Evolutionary conservation across 768 basidiomycete genomes (phyloP), one percentile per base, ranked within the genome.

Genomic region (Bullera alba): DNA sequence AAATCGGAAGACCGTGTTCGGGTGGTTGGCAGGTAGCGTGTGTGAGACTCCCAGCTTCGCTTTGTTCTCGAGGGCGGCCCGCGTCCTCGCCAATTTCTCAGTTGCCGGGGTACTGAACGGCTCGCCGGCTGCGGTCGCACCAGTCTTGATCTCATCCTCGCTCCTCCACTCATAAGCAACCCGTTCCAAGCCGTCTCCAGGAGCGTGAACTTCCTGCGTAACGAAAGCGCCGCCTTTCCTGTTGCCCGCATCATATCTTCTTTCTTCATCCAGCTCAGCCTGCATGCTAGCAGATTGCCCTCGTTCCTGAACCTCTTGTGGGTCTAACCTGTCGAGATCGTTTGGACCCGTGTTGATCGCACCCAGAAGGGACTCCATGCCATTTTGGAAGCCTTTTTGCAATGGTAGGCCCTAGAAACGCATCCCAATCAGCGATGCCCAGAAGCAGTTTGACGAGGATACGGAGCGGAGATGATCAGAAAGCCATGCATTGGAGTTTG

Each of bases 351-450:
- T 46, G 1, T 43, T 32, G 37, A 56, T 43, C n/a, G 85, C 81
- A 32, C 81, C 84, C 25, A 95, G 76, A 4, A 87, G 69, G 34
- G 73, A 73, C 61, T 95, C 89, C 90, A 95, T 95, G 16, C 84
- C 87, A 37, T 70, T 65, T 5, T 76, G 79, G 72, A 92, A 89
- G 7, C 87, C 86, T 0, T 81, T 85, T 75, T 95, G 90, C 4
- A 91, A 63, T 2, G 75, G 70, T 64, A 81, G 81, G 32, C 75
- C 77, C 85, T 87, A 57, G 2, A 26, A 25, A 51, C 10, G 10
- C n/a, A n/a, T n/a, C n/a, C n/a, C n/a, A n/a, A 54, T 64, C 46
- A 65, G 60, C 62, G 3, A 28, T 42, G 26, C 8, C 35, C 21
- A 16, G 35, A n/a, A 38, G 45, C n/a, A 47, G 38, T 42, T 2